Evolutionary conservation across 2,329 filamentous ascomycete species (phyloP).

Genomic region (Phaeosphaeria sp.): DNA sequence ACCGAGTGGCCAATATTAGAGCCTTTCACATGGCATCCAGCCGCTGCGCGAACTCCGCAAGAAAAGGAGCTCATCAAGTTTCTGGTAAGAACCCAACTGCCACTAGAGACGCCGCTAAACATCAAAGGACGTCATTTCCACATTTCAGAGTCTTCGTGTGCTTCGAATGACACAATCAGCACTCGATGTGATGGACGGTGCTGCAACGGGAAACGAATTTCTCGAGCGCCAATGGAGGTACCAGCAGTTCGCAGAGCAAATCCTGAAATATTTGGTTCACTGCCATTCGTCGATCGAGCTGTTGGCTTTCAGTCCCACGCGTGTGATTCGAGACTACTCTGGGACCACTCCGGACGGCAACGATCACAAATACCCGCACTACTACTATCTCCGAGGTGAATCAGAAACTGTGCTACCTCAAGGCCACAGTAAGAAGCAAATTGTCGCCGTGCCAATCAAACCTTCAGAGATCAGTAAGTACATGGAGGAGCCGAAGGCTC

Average conservation of each 20-base stretch:
- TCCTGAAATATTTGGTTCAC: background rate
- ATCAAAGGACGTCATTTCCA: background rate
- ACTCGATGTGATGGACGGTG: background rate
- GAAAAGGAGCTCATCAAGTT: background rate
- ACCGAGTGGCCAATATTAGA: background rate
- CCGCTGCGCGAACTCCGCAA: background rate
- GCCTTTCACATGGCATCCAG: background rate
- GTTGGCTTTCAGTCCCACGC: background rate
- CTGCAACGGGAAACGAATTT: background rate
- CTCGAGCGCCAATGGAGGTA: background rate
- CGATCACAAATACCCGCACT: background rate
- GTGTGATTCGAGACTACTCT: background rate
- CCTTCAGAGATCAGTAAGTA: background rate
- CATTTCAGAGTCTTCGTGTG: background rate
- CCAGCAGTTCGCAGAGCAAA: background rate
- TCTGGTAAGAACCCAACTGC: background rate
- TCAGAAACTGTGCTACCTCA: background rate
- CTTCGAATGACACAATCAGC: constrained; percentile 1
- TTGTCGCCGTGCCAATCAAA: constrained; percentile 1
- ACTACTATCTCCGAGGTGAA: background rate
- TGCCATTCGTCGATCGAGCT: background rate
- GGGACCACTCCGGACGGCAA: background rate
- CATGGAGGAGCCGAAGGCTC: background rate
- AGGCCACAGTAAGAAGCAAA: background rate
- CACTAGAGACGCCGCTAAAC: background rate